Evolutionary conservation across 768 basidiomycete species (phyloP), one percentile per base, ranked within the genome.

Genomic region (Tylopilus subfusipes): DNA sequence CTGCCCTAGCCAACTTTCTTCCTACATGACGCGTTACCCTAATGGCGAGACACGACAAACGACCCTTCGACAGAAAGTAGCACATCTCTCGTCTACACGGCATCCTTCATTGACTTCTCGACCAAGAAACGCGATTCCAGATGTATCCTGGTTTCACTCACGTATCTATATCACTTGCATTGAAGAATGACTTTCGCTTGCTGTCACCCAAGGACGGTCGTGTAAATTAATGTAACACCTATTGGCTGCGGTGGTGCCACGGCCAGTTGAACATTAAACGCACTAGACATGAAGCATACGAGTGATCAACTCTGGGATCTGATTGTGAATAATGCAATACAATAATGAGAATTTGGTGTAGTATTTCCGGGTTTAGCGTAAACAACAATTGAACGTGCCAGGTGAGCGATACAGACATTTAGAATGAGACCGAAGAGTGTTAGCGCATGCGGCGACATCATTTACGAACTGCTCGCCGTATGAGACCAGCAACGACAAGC

Each of bases 381-480:
- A 49, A 53, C 50, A 54, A 56, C 56, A 53, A 40, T 55, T 29
- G 44, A 52, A 52, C 34, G 50, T 34, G 50, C 29, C 53, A 47
- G 47, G 43, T 42, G 49, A 47, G 52, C n/a, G 29, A 61, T 55
- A 59, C 59, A 60, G 43, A 63, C 58, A 55, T 43, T 55, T 40
- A 52, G 48, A 52, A 48, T 21, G 27, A 56, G 54, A 54, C 30
- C 16, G 29, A 46, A 29, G 29, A 12, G 56, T 24, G 56, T 69
- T 50, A 60, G 67, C 40, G 46, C 24, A 30, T 42, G 54, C 33
- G 36, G 38, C 42, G 10, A 52, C 47, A 48, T 72, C 52, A 74
- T 70, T 63, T 81, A 72, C 80, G 79, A 58, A 70, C 63, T 71
- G 90, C 86, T 82, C 89, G 90, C 84, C 91, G 88, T 82, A 93